Evolutionary conservation across 177 flowering plant genomes (phyloP).

Genomic region (Vitis hybrid): DNA sequence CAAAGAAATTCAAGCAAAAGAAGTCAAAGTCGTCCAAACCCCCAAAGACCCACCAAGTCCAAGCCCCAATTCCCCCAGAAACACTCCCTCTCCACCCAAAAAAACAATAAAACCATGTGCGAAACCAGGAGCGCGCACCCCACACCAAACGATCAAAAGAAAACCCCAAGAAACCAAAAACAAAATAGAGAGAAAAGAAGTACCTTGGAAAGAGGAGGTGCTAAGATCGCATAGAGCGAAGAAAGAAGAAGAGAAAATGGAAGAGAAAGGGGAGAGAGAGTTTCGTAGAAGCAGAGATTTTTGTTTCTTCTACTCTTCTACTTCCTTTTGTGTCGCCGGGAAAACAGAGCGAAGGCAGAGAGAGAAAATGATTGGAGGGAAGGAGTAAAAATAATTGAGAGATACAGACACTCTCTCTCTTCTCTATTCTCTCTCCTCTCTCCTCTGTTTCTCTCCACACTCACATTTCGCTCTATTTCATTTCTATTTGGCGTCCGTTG

Average conservation of each 20-base stretch:
- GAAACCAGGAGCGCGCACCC: too few species aligned
- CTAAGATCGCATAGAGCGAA: not conserved
- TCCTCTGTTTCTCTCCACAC: constrained; percentile 3
- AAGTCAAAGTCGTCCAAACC: too few species aligned
- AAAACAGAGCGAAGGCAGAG: constrained; percentile 22
- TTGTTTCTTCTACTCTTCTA: constrained; percentile 62
- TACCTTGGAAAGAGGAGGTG: not conserved
- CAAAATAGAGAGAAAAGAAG: constrained; percentile 7
- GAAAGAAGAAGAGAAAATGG: not conserved
- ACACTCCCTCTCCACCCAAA: too few species aligned
- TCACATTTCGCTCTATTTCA: constrained; percentile 32
- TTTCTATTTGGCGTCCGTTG: constrained; percentile 39
- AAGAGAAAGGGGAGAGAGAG: constrained; percentile 18
- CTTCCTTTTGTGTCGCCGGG: constrained; percentile 57
- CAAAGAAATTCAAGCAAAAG: too few species aligned
- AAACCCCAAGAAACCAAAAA: not conserved
- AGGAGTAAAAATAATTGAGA: constrained; percentile 12
- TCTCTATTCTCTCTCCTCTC: constrained; percentile 1
- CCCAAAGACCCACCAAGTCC: too few species aligned
- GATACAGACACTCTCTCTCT: not conserved
- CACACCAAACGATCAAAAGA: not conserved
- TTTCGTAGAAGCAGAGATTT: constrained; percentile 56
- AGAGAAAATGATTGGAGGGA: constrained; percentile 27
- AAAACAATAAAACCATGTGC: too few species aligned
- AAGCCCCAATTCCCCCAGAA: too few species aligned